Evolutionary conservation across 441 rosid genomes (phyloP).

Genomic region (Bruguiera hainesii): DNA sequence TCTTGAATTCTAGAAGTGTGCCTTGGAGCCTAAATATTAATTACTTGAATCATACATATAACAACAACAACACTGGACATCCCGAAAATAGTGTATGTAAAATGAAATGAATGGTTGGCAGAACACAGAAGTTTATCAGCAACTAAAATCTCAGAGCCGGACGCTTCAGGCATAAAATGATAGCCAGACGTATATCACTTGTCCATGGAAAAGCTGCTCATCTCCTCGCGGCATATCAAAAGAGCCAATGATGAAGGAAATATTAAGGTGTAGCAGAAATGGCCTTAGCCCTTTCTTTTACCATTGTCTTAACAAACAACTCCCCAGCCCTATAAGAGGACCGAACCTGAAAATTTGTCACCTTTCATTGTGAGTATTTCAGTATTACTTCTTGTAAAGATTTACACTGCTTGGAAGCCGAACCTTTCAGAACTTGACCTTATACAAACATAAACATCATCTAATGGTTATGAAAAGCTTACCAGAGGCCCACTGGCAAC

Average conservation of each 20-base stretch:
- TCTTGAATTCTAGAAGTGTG: no score
- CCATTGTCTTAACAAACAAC: constrained; percentile 89
- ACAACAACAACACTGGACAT: no score
- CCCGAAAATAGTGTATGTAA: no score
- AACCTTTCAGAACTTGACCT: not conserved
- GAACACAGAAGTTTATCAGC: no score
- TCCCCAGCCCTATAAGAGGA: constrained; percentile 94
- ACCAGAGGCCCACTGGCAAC: constrained; percentile 98
- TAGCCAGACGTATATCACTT: no score
- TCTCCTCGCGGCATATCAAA: no score
- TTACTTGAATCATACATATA: no score
- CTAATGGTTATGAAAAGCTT: constrained; percentile 21
- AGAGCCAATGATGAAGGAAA: not conserved
- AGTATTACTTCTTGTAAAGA: not conserved
- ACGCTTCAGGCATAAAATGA: no score
- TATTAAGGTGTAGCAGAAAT: constrained; percentile 20
- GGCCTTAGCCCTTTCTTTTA: constrained; percentile 45
- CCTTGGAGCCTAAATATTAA: no score
- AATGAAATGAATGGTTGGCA: no score
- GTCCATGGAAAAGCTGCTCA: no score
- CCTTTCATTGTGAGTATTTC: not conserved
- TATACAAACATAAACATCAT: not conserved
- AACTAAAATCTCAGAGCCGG: no score
- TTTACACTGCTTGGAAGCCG: not conserved
- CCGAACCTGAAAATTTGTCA: constrained; percentile 52